Evolutionary conservation across 495 filamentous ascomycete species (phyloP), one percentile per base, ranked within the genome.

Genomic region (Penicillium steckii): DNA sequence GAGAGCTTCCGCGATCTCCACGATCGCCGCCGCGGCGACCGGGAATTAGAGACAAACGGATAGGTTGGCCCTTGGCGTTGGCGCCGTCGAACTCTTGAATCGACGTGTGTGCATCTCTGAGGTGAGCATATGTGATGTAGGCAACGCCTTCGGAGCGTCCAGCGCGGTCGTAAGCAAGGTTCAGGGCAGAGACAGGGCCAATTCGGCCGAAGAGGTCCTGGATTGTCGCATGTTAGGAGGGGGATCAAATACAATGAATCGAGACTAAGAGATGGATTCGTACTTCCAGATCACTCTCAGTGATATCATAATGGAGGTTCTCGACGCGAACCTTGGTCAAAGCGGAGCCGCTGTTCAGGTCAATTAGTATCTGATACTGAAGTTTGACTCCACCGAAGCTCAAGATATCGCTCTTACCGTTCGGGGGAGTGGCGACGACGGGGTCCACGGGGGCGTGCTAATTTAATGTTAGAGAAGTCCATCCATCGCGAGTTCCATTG

Each of bases 231-330:
- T 5, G n/a, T 35, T 35, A 46, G 13, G 9, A 42, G 4, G 23
- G 8, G 19, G 7, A 24, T 25, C 22, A 17, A 44, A 15, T 9
- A 8, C 21, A 26, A 42, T 17, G 9, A 12, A 0, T 3, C 18
- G 24, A 22, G 17, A 3, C 9, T 30, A 13, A 45, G 32, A 52
- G 74, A n/a, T n/a, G n/a, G n/a, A 7, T 17, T 35, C 32, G 44
- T 81, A 93, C 93, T 62, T 89, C 79, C 44, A 97, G 81, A 62
- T 97, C 93, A 24, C 83, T 84, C 68, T 93, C 87, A 21, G 87
- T 90, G 48, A 97, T 80, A 35, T 97, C 93, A 71, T 95, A 97
- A 70, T 97, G 93, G 43, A 97, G 71, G 66, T 96, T 96, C 54
- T 95, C 90, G 42, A 97, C 86, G 47, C 86, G 86, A 55, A 97